Conservation (phyloP, 1,139 yeast species). For the Yamadazyma sp. region DNA sequence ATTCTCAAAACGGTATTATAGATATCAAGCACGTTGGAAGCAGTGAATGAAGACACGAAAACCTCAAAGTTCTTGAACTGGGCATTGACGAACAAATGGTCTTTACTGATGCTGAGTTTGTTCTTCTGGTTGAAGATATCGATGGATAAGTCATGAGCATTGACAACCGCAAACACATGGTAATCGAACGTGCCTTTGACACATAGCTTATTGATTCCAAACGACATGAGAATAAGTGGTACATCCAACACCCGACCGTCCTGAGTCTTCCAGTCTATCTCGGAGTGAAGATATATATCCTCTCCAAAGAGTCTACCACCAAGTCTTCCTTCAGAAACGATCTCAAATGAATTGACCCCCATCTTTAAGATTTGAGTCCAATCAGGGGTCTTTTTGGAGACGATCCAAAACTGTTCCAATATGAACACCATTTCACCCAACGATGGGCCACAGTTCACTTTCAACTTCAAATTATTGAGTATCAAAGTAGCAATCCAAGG, state of each 20-base stretch:
- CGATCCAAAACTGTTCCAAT: slow-evolving; percentile 65
- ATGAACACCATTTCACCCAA: slow-evolving; percentile 63
- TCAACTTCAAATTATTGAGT: slow-evolving; percentile 51
- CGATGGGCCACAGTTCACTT: slow-evolving; percentile 80
- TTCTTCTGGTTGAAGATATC: slow-evolving; percentile 71
- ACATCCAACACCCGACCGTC: slow-evolving; percentile 46
- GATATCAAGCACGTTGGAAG: slow-evolving; percentile 79
- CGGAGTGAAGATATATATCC: slow-evolving; percentile 58
- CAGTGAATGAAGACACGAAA: slow-evolving; percentile 79
- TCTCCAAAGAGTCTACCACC: slow-evolving; percentile 64
- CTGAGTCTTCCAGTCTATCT: slow-evolving; percentile 66
- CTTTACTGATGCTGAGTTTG: slow-evolving; percentile 46
- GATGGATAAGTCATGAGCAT: slow-evolving; percentile 48
- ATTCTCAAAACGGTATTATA: slow-evolving; percentile 70
- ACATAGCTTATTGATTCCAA: slow-evolving; percentile 56
- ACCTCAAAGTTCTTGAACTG: slow-evolving; percentile 58
- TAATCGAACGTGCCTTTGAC: slow-evolving; percentile 75
- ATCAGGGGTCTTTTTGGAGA: slow-evolving; percentile 63
- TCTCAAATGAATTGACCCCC: slow-evolving; percentile 54
- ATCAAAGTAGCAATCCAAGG: slow-evolving; percentile 75
- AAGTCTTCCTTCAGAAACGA: slow-evolving; percentile 72
- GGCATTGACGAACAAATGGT: slow-evolving; percentile 60
- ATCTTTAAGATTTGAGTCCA: slow-evolving; percentile 73
- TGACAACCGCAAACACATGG: slow-evolving; percentile 74
- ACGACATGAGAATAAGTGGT: slow-evolving; percentile 67